Evolutionary conservation across 2,329 filamentous ascomycete genomes (phyloP), one percentile per base, ranked within the genome.

Genomic region (Ophiostoma himal-ulmi): DNA sequence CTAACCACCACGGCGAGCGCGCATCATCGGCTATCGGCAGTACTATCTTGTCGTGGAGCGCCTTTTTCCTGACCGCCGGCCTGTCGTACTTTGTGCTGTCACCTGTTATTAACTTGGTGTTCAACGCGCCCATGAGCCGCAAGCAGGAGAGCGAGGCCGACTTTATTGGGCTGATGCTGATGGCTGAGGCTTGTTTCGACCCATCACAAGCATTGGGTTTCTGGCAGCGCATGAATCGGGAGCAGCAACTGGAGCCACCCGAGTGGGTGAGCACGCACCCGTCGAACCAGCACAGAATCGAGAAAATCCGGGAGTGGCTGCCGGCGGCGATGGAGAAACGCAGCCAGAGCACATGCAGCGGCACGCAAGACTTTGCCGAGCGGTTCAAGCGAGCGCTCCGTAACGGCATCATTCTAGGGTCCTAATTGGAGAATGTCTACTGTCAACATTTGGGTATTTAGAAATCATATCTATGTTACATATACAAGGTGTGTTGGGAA

Each of bases 81-180:
- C 74, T 85, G 26, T 75, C 78, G 5, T 78, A 79, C 65, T 79
- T 80, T 39, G 77, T 79, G 39, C 75, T 82, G 52, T 81, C 83
- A 1, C 79, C 84, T 76, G 69, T 89, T 30, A 79, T 91, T 37
- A 84, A 91, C 68, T 77, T 91, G 20, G 83, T 89, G n/a, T 87
- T 92, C 76, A 83, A 83, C 67, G 81, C 86, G 72, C 91, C 91
- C 1, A 91, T 91, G 77, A 87, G 86, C 66, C 82, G 91, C 67
- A 85, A 84, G 76, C 91, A 93, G 80, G 91, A 91, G 82, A 87
- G 83, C 67, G 91, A 94, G 80, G 91, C 91, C 0, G 91, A 94
- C 76, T 92, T 91, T 75, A 92, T 94, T 67, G 91, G 91, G 0
- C 79, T 94, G 44, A 87, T 94, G 84, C 91, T 94, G 84, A 94